These are phyloP conservation scores for Arthromyces matolae DNA, from an alignment of 768 basidiomycete genomes.

Conservation along the genomic window DNA sequence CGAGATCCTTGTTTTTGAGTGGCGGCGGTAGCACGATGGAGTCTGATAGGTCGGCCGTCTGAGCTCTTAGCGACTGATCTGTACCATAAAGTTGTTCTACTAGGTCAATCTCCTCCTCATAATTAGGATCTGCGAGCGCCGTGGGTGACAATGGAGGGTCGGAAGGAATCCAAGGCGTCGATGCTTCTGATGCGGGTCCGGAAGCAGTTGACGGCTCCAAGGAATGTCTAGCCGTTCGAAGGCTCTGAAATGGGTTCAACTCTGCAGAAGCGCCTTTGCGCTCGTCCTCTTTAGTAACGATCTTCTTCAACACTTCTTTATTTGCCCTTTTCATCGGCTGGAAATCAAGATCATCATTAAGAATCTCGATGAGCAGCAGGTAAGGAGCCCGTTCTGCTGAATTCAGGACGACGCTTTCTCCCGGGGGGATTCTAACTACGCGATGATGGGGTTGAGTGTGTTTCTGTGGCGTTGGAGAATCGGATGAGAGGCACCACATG, in stretches of 20 bases:
- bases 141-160: slow-evolving; percentile 21
- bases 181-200: slow-evolving; percentile 29
- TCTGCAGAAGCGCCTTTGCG: slow-evolving; percentile 56
- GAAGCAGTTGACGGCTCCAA: slow-evolving; percentile 20
- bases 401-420: slow-evolving; percentile 96
- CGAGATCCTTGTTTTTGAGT: slow-evolving; percentile 87
- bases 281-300: slow-evolving; percentile 63
- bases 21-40: slow-evolving; percentile 77
- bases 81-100: slow-evolving; percentile 93
- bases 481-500: slow-evolving; percentile 81
- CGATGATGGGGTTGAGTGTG: slow-evolving; percentile 78
- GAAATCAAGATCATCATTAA: slow-evolving; percentile 89
- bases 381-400: slow-evolving; percentile 96
- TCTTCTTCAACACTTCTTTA: slow-evolving; percentile 78
- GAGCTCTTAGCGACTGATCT: slow-evolving; percentile 66
- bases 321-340: slow-evolving; percentile 81
- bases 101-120: slow-evolving; percentile 91
- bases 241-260: slow-evolving; percentile 40
- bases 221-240: slow-evolving; percentile 19
- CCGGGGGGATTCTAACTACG: slow-evolving; percentile 95
- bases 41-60: slow-evolving; percentile 75
- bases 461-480: slow-evolving; percentile 38
- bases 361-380: slow-evolving; percentile 86
- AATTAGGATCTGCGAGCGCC: slow-evolving; percentile 27
- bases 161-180: slow-evolving; percentile 15